Base-by-base conservation (phyloP, 306 rosid genomes). In the Gillenia trifoliata region DNA sequence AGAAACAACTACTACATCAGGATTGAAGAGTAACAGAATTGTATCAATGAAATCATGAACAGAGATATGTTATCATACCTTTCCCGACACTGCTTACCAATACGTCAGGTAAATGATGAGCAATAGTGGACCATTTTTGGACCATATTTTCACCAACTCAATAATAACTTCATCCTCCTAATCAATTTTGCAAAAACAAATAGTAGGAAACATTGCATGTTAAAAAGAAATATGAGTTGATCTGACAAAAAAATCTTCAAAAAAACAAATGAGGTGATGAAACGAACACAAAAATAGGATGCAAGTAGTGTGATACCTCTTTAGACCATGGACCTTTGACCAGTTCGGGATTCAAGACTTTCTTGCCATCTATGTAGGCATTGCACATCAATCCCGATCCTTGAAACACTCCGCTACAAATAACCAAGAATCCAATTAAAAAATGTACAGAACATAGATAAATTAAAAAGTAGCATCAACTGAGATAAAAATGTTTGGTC, bases 341-440 rank as follows among this genome's bases (percentile, higher is more conserved):
- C 73, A 95, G 96, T 60, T 92, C 98, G 7, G 99, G 99, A 85
- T 95, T 92, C 76, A 95, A 88, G 80, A 95, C 99, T 81, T 95
- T 95, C 85, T n/a, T 95, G 99, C 99, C 99, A 95, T 84, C 99
- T 85, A 88, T 95, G 99, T 70, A 95, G 87, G 89, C 99, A 95
- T 73, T 95, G 99, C 49, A 95, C 99, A 83, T 95, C 99, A 33
- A 97, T 90, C 74, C n/a, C 99, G 88, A 67, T 92, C 99, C 88
- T 90, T 90, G 85, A 95, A 90, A 87, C 91, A 87, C 86, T 86
- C 97, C 31, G 99, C 99, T 95, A 78, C 85, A 81, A 61, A 82
- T 64, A 81, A 59, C 61, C 75, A 83, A 47, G 75, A 38, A 76
- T 76, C 56, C 76, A 74, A 78, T 56, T 78, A 85, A 63, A 65